Evolutionary conservation across 164 flowering plant genomes (phyloP).

Genomic region (Sextonia rubra): DNA sequence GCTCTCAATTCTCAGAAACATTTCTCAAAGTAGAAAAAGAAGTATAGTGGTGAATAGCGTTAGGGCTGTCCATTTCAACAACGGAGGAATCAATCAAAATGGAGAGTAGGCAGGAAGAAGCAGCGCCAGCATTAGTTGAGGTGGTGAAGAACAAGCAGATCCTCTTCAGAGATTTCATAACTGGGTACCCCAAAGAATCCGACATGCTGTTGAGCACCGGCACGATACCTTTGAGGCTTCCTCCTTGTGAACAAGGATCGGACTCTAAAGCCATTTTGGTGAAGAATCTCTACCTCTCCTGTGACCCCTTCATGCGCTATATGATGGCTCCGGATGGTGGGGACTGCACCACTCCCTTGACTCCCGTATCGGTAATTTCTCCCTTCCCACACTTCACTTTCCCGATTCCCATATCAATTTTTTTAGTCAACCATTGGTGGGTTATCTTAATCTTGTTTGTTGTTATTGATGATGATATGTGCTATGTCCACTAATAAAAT

Average conservation of each 20-base stretch:
- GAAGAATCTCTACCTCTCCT: no score
- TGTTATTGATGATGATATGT: no score
- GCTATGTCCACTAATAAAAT: no score
- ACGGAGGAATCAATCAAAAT: no score
- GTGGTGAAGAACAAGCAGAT: constrained; percentile 30
- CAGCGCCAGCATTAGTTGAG: constrained; percentile 11
- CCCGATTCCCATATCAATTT: no score
- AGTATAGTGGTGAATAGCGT: no score
- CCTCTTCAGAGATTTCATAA: constrained; percentile 18
- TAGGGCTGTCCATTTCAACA: no score
- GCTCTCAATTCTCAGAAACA: no score
- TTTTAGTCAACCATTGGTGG: no score
- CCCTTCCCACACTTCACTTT: background rate
- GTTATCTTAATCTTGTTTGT: background rate
- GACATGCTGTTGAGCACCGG: constrained; percentile 21
- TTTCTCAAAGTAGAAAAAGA: no score
- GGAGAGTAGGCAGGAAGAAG: no score
- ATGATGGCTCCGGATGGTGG: constrained; percentile 11
- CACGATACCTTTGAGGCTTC: constrained; percentile 15
- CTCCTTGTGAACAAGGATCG: constrained; percentile 10
- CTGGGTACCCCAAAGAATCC: constrained; percentile 26
- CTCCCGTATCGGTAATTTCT: constrained; percentile 15
- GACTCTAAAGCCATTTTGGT: constrained; percentile 26
- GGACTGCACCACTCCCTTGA: background rate
- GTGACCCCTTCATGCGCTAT: constrained; percentile 24